Evolutionary conservation across 1,139 yeast genomes (phyloP).

Genomic region (Suhomyces anneliseae): DNA sequence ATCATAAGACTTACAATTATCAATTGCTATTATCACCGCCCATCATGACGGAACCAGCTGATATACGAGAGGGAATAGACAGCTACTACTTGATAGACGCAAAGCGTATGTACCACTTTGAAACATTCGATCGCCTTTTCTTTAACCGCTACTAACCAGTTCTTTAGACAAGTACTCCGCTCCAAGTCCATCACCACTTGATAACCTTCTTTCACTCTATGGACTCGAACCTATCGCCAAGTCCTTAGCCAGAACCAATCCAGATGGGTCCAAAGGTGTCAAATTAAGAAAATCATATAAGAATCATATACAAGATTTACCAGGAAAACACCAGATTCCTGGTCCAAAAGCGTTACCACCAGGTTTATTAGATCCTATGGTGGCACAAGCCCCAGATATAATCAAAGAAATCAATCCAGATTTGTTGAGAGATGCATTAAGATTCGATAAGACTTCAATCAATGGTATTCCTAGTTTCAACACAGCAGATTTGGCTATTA

Average conservation of each 20-base stretch:
- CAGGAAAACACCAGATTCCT: constrained; percentile 76
- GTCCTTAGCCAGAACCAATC: constrained; percentile 83
- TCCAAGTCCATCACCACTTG: constrained; percentile 67
- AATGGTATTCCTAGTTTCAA: constrained; percentile 82
- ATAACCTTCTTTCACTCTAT: constrained; percentile 68
- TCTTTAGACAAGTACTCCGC: constrained; percentile 34
- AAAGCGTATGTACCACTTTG: constrained; percentile 19
- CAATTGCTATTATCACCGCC: neutral
- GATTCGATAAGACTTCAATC: constrained; percentile 66
- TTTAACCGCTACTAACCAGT: constrained; percentile 12
- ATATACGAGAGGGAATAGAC: constrained; percentile 16
- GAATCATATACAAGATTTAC: constrained; percentile 82
- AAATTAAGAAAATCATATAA: constrained; percentile 91
- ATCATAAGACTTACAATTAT: too few relatives aligned
- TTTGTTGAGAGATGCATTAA: constrained; percentile 52
- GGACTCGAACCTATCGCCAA: constrained; percentile 67
- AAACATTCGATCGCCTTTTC: constrained; percentile 1
- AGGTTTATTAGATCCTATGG: constrained; percentile 50
- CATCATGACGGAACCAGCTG: constrained; percentile 9
- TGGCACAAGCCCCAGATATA: constrained; percentile 39
- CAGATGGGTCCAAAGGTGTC: constrained; percentile 87
- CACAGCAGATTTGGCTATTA: constrained; percentile 64
- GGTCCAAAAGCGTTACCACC: constrained; percentile 55
- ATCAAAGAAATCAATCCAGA: constrained; percentile 52
- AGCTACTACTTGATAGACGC: constrained; percentile 26